Evolutionary conservation across 805 yeast genomes (phyloP).

Genomic region (Candida ovalis): DNA sequence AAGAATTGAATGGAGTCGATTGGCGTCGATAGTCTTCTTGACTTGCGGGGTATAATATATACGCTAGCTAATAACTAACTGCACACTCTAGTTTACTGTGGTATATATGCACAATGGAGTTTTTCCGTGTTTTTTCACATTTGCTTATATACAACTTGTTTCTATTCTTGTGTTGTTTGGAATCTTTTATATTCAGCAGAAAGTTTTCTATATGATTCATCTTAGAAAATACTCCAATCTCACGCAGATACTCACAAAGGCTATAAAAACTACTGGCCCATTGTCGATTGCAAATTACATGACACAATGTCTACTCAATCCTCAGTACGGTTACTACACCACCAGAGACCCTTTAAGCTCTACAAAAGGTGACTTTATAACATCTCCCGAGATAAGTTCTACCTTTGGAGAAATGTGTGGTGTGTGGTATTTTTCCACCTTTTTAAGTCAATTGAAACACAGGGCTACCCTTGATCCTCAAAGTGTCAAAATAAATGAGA

Average conservation of each 20-base stretch:
- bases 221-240: conserved; percentile 9
- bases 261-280: conserved; percentile 71
- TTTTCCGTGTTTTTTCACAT: too few relatives aligned
- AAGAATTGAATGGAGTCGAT: too few relatives aligned
- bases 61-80: too few relatives aligned
- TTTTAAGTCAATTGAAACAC: conserved; percentile 56
- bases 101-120: too few relatives aligned
- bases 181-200: too few relatives aligned
- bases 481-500: conserved; percentile 20
- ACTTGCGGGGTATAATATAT: too few relatives aligned
- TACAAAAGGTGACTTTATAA: conserved; percentile 65
- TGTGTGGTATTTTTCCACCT: conserved; percentile 58
- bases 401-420: conserved; percentile 86
- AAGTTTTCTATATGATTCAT: too few relatives aligned
- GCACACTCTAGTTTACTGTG: too few relatives aligned
- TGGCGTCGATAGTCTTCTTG: too few relatives aligned
- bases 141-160: too few relatives aligned
- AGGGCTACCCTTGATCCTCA: conserved; percentile 19
- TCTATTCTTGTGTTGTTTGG: too few relatives aligned
- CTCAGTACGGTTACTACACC: conserved; percentile 74
- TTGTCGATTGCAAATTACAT: conserved; percentile 68
- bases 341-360: conserved; percentile 61
- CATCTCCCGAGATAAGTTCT: conserved; percentile 84
- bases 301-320: conserved; percentile 79
- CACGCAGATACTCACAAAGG: conserved; percentile 37